A percentile compares a stretch with the other conserved stretches of the same genome.
phyloP scores from a whole-genome alignment of 306 rosid species.

The Astragalus glycyphyllos region DNA sequence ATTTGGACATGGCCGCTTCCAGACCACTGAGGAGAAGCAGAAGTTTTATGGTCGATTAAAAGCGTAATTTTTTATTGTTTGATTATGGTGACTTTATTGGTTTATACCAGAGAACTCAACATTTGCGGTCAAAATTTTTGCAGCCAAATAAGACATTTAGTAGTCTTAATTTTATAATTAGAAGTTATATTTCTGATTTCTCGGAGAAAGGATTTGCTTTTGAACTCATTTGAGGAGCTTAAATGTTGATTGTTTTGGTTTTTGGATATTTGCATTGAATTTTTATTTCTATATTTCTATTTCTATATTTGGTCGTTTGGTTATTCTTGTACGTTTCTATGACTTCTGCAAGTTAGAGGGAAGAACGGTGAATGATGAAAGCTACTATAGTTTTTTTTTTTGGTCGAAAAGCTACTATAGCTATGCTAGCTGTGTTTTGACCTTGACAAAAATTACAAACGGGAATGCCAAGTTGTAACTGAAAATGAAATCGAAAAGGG shows the following conservation, averaged over 20 bases:
- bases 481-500: too few relatives aligned
- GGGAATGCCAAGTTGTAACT: too few relatives aligned
- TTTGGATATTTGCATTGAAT: neutral
- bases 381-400: neutral
- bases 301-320: neutral
- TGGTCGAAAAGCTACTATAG: too few relatives aligned
- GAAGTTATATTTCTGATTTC: too few relatives aligned
- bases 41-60: slow-evolving; percentile 72
- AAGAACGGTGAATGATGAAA: neutral
- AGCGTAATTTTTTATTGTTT: slow-evolving; percentile 41
- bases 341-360: neutral
- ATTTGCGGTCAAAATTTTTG: neutral
- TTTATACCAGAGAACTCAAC: neutral
- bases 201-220: neutral
- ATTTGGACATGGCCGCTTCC: slow-evolving; percentile 91
- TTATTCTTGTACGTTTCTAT: neutral
- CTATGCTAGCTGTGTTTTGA: neutral
- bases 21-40: slow-evolving; percentile 70
- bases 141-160: neutral
- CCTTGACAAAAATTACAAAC: too few relatives aligned
- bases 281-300: too few relatives aligned
- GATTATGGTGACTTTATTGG: neutral
- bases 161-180: neutral
- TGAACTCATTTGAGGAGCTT: neutral
- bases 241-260: neutral